These are phyloP conservation scores for Penicillium vulpinum DNA, from an alignment of 2,329 filamentous ascomycete species.

Conservation along the genomic window DNA sequence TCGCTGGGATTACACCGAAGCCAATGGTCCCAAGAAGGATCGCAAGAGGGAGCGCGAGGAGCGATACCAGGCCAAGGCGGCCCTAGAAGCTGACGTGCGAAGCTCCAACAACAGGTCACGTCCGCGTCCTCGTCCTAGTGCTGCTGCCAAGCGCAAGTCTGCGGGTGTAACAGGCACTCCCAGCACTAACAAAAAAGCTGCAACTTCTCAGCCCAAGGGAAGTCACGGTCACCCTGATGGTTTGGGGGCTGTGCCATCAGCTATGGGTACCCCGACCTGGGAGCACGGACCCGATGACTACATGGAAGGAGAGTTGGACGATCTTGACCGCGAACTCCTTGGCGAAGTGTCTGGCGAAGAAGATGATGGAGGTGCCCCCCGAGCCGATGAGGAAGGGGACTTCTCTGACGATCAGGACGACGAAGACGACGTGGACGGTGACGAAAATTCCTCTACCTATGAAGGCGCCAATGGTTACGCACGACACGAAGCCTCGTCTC, in stretches of 20 bases:
- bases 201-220: conserved; percentile 28
- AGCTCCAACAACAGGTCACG: conserved; percentile 21
- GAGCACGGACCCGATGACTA: conserved; percentile 28
- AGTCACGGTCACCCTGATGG: conserved; percentile 25
- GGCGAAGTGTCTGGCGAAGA: conserved; percentile 41
- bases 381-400: conserved; percentile 28
- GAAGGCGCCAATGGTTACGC: conserved; percentile 36
- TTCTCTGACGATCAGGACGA: conserved; percentile 38
- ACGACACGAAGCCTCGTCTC: conserved; percentile 35
- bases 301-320: conserved; percentile 39
- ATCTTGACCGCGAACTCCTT: conserved; percentile 40
- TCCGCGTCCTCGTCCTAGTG: conserved; percentile 22
- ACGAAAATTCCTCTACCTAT: conserved; percentile 36
- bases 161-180: conserved; percentile 22
- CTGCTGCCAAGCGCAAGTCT: conserved; percentile 33
- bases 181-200: conserved; percentile 22
- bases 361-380: conserved; percentile 26
- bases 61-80: conserved; percentile 34
- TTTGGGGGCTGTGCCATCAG: conserved; percentile 14
- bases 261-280: conserved; percentile 27
- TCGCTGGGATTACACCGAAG: conserved; percentile 48
- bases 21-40: conserved; percentile 41
- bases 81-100: conserved; percentile 24
- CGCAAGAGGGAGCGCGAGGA: conserved; percentile 41
- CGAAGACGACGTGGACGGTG: conserved; percentile 27